Evolutionary conservation across 2,329 filamentous ascomycete genomes (phyloP), one percentile per base, ranked within the genome.

Genomic region (Clonostachys solani): DNA sequence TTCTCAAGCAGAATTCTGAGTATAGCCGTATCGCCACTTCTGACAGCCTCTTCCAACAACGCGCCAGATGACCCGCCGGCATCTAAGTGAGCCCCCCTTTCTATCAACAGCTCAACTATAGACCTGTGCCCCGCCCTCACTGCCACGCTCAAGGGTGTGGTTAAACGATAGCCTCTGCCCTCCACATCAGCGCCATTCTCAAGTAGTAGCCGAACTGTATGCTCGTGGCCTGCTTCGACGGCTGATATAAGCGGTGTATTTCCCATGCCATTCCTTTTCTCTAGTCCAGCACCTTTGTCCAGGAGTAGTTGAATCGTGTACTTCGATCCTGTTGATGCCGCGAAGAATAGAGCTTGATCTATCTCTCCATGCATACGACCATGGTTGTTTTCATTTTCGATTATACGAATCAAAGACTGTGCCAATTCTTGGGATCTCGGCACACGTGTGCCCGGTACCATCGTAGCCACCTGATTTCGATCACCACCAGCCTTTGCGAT

Each of bases 1-100:
- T 41, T 13, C 40, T 18, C 40, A 9, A 15, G 12, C 34, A 36
- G 34, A n/a, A 36, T 36, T n/a, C 34, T 36, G 10, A 36, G 10
- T 36, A 36, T 36, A 10, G 34, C 10, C 34, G 10, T n/a, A 36
- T n/a, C 10, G 10, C 34, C 34, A 18, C 40, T 17, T 36, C 34
- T 10, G n/a, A 10, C 10, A 10, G 51, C 52, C 10, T 51, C 54
- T 6, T 50, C 47, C 5, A 43, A 51, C 9, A 56, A 40, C 1
- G 49, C 46, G 23, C 50, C 51, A 36, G 10, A 10, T 10, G 10
- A 10, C 10, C 10, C n/a, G 10, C n/a, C n/a, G 10, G 34, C 34
- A 10, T 36, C 34, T 10, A 36, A 10, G 34, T 36, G 10, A 10
- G 34, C 34, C 10, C 34, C 34, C 34, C n/a, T 36, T 10, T 36